Evolutionary conservation across 2,329 filamentous ascomycete genomes (phyloP).

Genomic region (Botrytis fragariae): DNA sequence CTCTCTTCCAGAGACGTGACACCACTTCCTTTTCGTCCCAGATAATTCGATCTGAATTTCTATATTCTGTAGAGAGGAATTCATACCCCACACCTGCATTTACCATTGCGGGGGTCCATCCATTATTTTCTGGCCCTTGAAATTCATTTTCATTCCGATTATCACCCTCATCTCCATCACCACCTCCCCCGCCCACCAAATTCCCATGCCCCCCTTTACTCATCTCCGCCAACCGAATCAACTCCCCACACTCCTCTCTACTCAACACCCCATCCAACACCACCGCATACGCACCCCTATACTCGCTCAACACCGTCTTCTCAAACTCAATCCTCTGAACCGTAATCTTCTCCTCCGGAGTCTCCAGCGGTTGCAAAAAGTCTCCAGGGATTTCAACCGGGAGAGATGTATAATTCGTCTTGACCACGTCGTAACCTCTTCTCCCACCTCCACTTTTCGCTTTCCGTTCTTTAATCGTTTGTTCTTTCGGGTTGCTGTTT

Average conservation of each 20-base stretch:
- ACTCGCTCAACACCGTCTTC: constrained; percentile 50
- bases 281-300: constrained; percentile 54
- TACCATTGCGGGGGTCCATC: constrained; percentile 16
- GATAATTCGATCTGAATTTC: constrained; percentile 75
- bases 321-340: constrained; percentile 54
- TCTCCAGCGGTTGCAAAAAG: constrained; percentile 52
- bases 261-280: constrained; percentile 50
- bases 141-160: neutral
- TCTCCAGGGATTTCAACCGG: constrained; percentile 44
- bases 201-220: constrained; percentile 15
- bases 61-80: constrained; percentile 52
- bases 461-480: neutral
- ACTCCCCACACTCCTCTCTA: constrained; percentile 1
- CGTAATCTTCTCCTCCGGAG: constrained; percentile 26
- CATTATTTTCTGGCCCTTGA: neutral
- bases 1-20: constrained; percentile 60
- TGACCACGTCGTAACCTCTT: constrained; percentile 18
- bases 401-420: constrained; percentile 39
- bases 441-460: neutral
- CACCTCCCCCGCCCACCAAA: neutral
- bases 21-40: constrained; percentile 65
- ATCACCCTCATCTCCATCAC: neutral
- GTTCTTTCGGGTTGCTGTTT: neutral
- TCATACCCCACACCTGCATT: constrained; percentile 58
- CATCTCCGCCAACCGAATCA: constrained; percentile 16